These are phyloP conservation scores for Puccinia coronata DNA, from an alignment of 1,284 basidiomycete genomes.

Conservation along the genomic window DNA sequence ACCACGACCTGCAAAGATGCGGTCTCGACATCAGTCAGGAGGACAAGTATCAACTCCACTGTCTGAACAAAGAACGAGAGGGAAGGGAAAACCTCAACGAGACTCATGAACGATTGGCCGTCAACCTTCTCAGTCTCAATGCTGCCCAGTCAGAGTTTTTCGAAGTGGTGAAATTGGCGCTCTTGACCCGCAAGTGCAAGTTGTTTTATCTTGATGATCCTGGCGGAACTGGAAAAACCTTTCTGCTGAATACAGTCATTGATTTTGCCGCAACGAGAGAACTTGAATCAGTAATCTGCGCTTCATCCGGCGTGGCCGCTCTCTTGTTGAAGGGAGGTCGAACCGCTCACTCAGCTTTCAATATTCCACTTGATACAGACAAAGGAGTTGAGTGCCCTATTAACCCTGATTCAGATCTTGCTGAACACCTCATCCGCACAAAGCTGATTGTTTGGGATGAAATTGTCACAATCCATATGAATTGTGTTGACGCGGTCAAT, in stretches of 20 bases:
- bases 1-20: no score
- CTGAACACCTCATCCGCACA: not conserved
- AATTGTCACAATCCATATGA: not conserved
- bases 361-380: not conserved
- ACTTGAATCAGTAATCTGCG: not conserved
- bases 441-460: constrained; percentile 8
- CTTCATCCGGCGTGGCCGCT: not conserved
- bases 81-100: no score
- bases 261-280: not conserved
- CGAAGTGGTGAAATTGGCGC: not conserved
- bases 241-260: not conserved
- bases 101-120: no score
- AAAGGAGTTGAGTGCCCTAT: not conserved
- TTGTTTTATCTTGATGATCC: not conserved
- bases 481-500: not conserved
- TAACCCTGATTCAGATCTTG: not conserved
- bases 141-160: not conserved
- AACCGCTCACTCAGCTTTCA: no score
- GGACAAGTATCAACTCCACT: no score
- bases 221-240: constrained; percentile 5
- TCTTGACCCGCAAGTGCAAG: not conserved
- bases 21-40: no score
- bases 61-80: no score
- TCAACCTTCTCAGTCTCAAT: not conserved
- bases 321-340: not conserved